Evolutionary conservation across 139 green algal species (phyloP).

Genomic region (Spirogloea muscicola): DNA sequence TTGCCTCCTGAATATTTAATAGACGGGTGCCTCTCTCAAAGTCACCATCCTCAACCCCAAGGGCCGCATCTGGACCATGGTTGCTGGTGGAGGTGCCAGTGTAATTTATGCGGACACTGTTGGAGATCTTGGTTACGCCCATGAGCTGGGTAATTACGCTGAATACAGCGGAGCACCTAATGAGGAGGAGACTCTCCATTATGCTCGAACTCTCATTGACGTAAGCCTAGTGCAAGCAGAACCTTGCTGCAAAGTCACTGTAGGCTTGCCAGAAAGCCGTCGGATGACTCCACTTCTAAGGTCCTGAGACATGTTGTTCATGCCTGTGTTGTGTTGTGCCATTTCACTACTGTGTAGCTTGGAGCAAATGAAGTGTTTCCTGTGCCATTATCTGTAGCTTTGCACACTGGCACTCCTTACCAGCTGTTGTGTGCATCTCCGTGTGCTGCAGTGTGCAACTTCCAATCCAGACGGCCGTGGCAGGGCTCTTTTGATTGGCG

Average conservation of each 20-base stretch:
- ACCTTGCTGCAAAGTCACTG: no score
- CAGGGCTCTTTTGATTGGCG: constrained; percentile 80
- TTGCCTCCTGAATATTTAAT: no score
- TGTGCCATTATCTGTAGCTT: no score
- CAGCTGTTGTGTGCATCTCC: no score
- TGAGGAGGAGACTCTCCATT: constrained; percentile 59
- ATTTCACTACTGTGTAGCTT: no score
- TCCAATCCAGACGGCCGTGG: constrained; percentile 58
- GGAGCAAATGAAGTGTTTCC: no score
- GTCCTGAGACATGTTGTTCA: no score
- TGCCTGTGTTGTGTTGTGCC: no score
- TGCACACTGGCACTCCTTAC: no score
- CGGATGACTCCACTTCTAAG: no score
- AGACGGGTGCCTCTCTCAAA: constrained; percentile 84
- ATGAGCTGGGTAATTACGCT: constrained; percentile 88
- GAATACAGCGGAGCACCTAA: constrained; percentile 86
- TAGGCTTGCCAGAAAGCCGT: no score
- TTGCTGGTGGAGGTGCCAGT: constrained; percentile 73
- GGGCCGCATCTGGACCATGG: constrained; percentile 90
- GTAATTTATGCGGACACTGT: constrained; percentile 92
- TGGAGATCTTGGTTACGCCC: constrained; percentile 71
- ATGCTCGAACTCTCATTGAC: constrained; percentile 54
- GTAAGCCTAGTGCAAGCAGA: constrained; percentile 40
- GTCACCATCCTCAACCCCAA: constrained; percentile 87
- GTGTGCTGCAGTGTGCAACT: constrained; percentile 67